Evolutionary conservation across 129 eudicot species (phyloP), one percentile per base, ranked within the genome.

Genomic region (Tagetes erecta): DNA sequence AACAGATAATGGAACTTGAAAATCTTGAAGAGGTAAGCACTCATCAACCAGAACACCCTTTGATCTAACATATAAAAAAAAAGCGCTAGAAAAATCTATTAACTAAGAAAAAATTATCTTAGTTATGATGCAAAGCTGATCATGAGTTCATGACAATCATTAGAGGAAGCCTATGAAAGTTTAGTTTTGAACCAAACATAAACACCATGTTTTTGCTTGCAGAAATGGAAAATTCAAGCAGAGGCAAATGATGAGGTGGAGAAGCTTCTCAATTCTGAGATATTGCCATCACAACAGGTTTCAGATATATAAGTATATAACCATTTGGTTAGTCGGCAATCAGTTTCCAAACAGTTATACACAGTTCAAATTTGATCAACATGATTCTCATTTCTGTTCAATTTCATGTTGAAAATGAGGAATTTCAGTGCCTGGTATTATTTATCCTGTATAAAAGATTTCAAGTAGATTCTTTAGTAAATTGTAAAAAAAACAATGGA

Each of bases 241-340:
- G 96, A 91, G 81, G 99, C 97, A 52, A 95, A 91, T 58, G 99
- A 95, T 82, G 99, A 95, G 81, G 92, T 87, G 72, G 99, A 95
- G 76, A 85, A 94, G 75, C 97, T 95, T 65, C 87, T 95, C 0
- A 95, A 90, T 66, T 76, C 92, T 8, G 83, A 79, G 68, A 91
- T 71, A 63, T 77, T 76, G 50, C 80, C 85, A 11, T 50, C 84
- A 9, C 89, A 87, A 83, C 90, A 83, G 76, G 57, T 71, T 73
- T 53, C 64, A 49, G 87, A 84, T 70, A 40, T 77, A 72, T 84
- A 81, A 72, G 82, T 70, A 40, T 77, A 72, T 84, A 81, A 72
- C 64, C 36, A 63, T 31, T 51, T 71, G 45, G 55, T 36, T 75
- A 52, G 42, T 35, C 56, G 49, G 58, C 66, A 55, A 74, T 49